phyloP scores from a whole-genome alignment of 768 basidiomycete species.

The Serendipita sp. region DNA sequence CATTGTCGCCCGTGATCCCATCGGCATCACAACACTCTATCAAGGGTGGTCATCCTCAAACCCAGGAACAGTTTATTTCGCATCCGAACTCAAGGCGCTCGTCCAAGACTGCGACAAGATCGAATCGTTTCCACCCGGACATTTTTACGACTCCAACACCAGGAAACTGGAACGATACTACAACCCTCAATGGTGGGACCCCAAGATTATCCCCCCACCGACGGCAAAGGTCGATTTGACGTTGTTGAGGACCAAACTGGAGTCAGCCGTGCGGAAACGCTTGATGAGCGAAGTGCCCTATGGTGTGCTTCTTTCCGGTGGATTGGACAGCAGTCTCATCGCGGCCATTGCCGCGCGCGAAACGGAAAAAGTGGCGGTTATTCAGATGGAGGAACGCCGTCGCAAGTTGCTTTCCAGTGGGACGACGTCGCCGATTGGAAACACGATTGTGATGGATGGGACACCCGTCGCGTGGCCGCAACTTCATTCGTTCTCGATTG shows the following conservation, averaged over 20 bases:
- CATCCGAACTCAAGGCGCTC: constrained; percentile 90
- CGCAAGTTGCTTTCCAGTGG: constrained; percentile 19
- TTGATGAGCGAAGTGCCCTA: constrained; percentile 98
- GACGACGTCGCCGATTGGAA: constrained; percentile 10
- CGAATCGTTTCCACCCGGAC: constrained; percentile 92
- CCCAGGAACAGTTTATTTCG: constrained; percentile 78
- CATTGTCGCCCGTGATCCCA: constrained; percentile 91
- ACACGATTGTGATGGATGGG: constrained; percentile 24
- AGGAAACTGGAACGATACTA: constrained; percentile 70
- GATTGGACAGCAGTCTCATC: constrained; percentile 90
- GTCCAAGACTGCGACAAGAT: constrained; percentile 86
- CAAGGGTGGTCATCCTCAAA: constrained; percentile 81
- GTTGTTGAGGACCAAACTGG: constrained; percentile 62
- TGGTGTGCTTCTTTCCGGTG: constrained; percentile 89
- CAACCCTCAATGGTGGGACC: constrained; percentile 76
- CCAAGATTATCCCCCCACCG: constrained; percentile 59
- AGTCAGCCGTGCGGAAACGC: constrained; percentile 84
- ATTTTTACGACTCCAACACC: constrained; percentile 81
- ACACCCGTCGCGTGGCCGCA: constrained; percentile 84
- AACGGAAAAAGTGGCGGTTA: constrained; percentile 77
- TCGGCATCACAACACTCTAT: constrained; percentile 97
- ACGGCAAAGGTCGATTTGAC: constrained; percentile 47
- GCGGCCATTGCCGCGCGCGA: constrained; percentile 89
- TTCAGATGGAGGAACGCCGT: constrained; percentile 58
- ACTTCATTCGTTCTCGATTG: constrained; percentile 95